These are phyloP conservation scores for Globisporangium barbulae DNA, from an alignment of 352 stramenopile genomes.

Conservation along the genomic window DNA sequence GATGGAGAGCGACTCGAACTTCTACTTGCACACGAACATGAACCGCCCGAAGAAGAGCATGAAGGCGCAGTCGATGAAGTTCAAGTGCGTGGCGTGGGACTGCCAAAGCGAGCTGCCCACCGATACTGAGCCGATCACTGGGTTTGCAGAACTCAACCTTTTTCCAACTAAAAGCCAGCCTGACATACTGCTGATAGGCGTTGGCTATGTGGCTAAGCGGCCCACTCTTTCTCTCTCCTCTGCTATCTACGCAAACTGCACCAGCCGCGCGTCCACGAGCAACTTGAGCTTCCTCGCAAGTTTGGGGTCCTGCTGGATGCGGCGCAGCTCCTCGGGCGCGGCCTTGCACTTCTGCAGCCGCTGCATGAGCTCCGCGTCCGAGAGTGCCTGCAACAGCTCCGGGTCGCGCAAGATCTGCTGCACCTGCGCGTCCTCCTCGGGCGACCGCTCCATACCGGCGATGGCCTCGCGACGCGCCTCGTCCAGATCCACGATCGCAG, in stretches of 20 bases:
- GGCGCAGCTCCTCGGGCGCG: slow-evolving; percentile 36
- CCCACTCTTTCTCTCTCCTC: no score
- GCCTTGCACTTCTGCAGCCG: slow-evolving; percentile 40
- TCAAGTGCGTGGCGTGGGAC: slow-evolving; percentile 83
- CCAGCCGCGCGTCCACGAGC: slow-evolving; percentile 52
- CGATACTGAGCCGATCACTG: slow-evolving; percentile 44
- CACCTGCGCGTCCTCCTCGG: slow-evolving; percentile 65
- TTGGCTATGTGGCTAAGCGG: no score
- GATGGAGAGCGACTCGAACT: slow-evolving; percentile 87
- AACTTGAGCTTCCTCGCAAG: slow-evolving; percentile 52
- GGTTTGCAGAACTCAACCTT: no score
- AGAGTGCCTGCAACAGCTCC: slow-evolving; percentile 56
- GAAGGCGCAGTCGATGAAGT: slow-evolving; percentile 73
- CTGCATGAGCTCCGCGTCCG: slow-evolving; percentile 57
- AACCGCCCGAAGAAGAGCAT: slow-evolving; percentile 85
- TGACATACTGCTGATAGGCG: no score
- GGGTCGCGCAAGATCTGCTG: slow-evolving; percentile 64
- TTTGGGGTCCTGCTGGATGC: slow-evolving; percentile 35
- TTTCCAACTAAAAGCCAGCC: no score
- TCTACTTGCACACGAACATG: slow-evolving; percentile 73
- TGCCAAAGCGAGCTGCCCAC: slow-evolving; percentile 62
- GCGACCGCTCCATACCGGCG: slow-evolving; percentile 47
- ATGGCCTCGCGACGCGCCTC: slow-evolving; percentile 50
- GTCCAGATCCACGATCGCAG: slow-evolving; percentile 62
- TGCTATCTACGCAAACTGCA: slow-evolving; percentile 41